phyloP scores from a whole-genome alignment of 2,329 filamentous ascomycete genomes.

The Ophiostoma tasmaniense region DNA sequence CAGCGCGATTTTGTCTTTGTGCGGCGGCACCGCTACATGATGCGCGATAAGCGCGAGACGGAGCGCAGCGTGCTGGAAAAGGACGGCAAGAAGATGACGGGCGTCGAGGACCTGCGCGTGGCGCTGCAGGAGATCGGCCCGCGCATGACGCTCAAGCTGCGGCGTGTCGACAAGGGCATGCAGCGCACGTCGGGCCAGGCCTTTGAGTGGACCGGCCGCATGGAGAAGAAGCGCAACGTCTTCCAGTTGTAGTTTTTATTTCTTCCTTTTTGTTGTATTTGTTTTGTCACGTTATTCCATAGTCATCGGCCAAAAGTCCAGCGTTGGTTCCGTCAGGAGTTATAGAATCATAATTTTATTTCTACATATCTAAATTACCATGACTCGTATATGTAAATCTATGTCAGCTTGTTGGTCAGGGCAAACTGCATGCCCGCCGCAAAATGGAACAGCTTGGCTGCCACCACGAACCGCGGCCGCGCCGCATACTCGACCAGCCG shows the following conservation, averaged over 20 bases:
- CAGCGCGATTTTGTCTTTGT: conserved; percentile 96
- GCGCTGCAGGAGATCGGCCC: conserved; percentile 88
- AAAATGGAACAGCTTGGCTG: conserved; percentile 53
- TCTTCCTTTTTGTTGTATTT: neutral
- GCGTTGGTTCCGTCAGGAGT: neutral
- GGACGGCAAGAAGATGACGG: conserved; percentile 75
- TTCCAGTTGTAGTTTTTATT: conserved; percentile 75
- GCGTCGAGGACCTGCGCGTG: conserved; percentile 75
- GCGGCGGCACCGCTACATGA: conserved; percentile 81
- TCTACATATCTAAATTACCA: no score
- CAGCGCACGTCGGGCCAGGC: conserved; percentile 53
- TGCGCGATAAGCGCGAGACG: conserved; percentile 75
- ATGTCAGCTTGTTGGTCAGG: conserved; percentile 28
- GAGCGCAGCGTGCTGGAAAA: conserved; percentile 79
- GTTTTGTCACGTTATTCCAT: neutral
- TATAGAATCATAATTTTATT: neutral
- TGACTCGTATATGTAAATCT: neutral
- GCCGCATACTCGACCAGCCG: conserved; percentile 39
- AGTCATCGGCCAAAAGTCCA: neutral
- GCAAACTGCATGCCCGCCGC: conserved; percentile 48
- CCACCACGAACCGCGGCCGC: conserved; percentile 43
- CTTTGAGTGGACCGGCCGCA: conserved; percentile 93
- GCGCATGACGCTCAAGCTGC: conserved; percentile 64
- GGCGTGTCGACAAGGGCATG: conserved; percentile 85
- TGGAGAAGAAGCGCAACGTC: conserved; percentile 88